Evolutionary conservation across 2,329 filamentous ascomycete species (phyloP).

Genomic region (Microdochium paspali): DNA sequence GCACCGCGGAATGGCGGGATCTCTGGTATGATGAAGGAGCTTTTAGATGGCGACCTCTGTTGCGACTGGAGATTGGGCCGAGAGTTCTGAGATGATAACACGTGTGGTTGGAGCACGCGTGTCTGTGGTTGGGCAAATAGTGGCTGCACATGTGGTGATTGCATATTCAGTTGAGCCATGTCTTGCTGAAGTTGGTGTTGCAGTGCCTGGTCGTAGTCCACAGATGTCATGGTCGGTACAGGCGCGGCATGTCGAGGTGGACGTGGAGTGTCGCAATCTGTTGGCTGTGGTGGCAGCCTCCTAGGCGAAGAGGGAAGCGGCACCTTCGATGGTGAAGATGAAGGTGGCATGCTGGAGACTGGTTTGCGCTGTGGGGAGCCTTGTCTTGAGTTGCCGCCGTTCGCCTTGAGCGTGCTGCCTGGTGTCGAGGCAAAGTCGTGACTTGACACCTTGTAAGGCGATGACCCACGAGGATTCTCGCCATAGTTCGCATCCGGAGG

Average conservation of each 20-base stretch:
- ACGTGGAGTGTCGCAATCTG: constrained; percentile 35
- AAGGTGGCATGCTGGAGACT: constrained; percentile 25
- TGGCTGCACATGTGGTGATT: constrained; percentile 16
- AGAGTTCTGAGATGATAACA: constrained; percentile 16
- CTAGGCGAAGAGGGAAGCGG: constrained; percentile 51
- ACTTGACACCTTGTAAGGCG: constrained; percentile 40
- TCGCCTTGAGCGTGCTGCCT: constrained; percentile 46
- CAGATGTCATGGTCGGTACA: constrained; percentile 36
- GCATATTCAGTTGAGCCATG: constrained; percentile 46
- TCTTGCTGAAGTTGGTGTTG: constrained; percentile 57
- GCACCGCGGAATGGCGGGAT: constrained; percentile 44
- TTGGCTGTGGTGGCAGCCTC: constrained; percentile 27
- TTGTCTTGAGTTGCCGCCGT: constrained; percentile 42
- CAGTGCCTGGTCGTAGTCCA: constrained; percentile 50
- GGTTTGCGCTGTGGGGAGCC: constrained; percentile 51
- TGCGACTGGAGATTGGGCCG: constrained; percentile 24
- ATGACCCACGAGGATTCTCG: constrained; percentile 39
- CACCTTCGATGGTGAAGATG: constrained; percentile 47
- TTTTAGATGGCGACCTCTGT: constrained; percentile 26
- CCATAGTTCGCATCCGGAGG: constrained; percentile 43
- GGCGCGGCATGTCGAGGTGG: constrained; percentile 37
- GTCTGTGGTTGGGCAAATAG: constrained; percentile 1
- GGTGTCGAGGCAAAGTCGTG: constrained; percentile 32
- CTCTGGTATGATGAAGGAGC: constrained; percentile 37
- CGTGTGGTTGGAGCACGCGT: constrained; percentile 8